phyloP scores from a whole-genome alignment of 345 rosid species.

The Camelina hispida region DNA sequence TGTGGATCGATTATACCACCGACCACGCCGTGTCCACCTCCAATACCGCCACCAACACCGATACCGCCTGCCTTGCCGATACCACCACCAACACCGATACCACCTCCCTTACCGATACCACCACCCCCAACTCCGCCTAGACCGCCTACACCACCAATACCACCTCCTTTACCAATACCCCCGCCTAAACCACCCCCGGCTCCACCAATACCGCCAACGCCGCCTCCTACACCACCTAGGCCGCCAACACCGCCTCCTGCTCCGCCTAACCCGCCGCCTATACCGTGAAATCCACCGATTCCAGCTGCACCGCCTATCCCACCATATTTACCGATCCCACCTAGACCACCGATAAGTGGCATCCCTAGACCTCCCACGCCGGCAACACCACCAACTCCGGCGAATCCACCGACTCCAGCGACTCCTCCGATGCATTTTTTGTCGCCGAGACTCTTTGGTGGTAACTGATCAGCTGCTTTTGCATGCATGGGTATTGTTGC shows the following conservation, averaged over 20 bases:
- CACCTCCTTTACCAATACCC: slow-evolving; percentile 36
- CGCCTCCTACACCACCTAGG: slow-evolving; percentile 22
- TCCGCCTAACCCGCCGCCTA: slow-evolving; percentile 51
- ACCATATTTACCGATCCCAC: slow-evolving; percentile 62
- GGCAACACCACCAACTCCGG: slow-evolving; percentile 71
- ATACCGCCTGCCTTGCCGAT: slow-evolving; percentile 41
- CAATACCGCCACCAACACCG: slow-evolving; percentile 43
- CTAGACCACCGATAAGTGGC: slow-evolving; percentile 68
- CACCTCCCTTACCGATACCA: slow-evolving; percentile 38
- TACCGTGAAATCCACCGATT: slow-evolving; percentile 49
- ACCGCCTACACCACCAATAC: slow-evolving; percentile 47
- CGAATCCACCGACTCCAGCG: slow-evolving; percentile 71
- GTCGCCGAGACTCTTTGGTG: slow-evolving; percentile 55
- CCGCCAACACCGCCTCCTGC: slow-evolving; percentile 47
- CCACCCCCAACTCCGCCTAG: slow-evolving; percentile 31
- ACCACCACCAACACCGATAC: slow-evolving; percentile 43
- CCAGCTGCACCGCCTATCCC: slow-evolving; percentile 58
- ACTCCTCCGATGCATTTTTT: slow-evolving; percentile 54
- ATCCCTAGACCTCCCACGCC: slow-evolving; percentile 61
- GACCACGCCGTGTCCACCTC: slow-evolving; percentile 38
- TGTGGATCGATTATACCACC: slow-evolving; percentile 40
- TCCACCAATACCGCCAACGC: slow-evolving; percentile 41
- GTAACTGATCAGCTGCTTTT: slow-evolving; percentile 43
- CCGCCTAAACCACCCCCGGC: slow-evolving; percentile 44
- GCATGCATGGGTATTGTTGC: slow-evolving; percentile 45